Evolutionary conservation across 148 eudicot genomes (phyloP).

Genomic region (Talinum fruticosum): DNA sequence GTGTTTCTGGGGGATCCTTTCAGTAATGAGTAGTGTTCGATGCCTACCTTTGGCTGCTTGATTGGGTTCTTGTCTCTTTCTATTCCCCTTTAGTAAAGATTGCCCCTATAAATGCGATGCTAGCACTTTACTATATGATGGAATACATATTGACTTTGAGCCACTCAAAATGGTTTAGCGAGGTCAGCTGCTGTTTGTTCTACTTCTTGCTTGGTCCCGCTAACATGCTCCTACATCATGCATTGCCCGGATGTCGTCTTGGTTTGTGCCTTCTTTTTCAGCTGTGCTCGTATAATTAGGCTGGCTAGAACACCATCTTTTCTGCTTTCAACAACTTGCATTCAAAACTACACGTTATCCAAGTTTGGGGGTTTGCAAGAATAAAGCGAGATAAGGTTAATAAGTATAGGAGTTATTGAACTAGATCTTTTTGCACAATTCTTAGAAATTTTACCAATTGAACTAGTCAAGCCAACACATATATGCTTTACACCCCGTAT

Average conservation of each 20-base stretch:
- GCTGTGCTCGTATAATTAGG: background rate
- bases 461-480: background rate
- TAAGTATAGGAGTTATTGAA: background rate
- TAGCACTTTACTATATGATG: background rate
- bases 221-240: background rate
- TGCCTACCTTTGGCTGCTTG: background rate
- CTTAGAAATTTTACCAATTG: background rate
- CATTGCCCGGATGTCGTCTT: conserved; percentile 7
- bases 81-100: background rate
- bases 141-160: conserved; percentile 16
- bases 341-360: background rate
- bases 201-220: background rate
- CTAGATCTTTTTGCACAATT: background rate
- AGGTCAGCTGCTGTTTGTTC: background rate
- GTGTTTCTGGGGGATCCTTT: background rate
- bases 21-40: background rate
- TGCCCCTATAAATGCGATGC: conserved; percentile 1
- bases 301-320: background rate
- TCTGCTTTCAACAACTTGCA: background rate
- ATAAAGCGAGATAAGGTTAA: too few species aligned
- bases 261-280: background rate
- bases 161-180: conserved; percentile 15
- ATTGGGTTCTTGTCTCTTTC: conserved; percentile 1
- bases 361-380: too few species aligned
- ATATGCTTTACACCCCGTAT: background rate